A percentile compares a stretch with the other conserved stretches of the same genome.
These are phyloP conservation scores for Cladosporium colombiae DNA, from an alignment of 2,329 filamentous ascomycete genomes.

Conservation along the genomic window DNA sequence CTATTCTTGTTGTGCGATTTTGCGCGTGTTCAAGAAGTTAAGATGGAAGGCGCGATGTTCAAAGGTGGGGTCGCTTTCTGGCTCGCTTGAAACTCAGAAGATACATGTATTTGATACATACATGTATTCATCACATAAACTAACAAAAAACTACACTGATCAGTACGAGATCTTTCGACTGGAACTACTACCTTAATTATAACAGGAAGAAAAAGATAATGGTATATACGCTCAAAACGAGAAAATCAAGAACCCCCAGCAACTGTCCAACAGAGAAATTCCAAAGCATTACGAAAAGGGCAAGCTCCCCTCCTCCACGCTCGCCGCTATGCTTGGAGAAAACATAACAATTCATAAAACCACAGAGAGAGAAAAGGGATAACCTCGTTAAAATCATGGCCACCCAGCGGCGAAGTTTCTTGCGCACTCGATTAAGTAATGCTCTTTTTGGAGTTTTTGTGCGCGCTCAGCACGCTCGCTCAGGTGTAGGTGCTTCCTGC, in stretches of 20 bases:
- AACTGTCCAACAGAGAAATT: background rate
- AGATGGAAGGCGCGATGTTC: background rate
- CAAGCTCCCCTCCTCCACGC: background rate
- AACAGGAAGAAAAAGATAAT: constrained; percentile 2
- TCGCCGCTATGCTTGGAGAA: constrained; percentile 18
- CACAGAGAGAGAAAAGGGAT: constrained; percentile 3
- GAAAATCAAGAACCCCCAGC: background rate
- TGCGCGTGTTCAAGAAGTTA: background rate
- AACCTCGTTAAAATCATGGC: constrained; percentile 12
- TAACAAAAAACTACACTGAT: background rate
- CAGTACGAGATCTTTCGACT: background rate
- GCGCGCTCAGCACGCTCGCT: background rate
- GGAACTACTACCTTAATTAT: constrained; percentile 9
- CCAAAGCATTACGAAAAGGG: constrained; percentile 11
- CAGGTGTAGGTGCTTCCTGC: constrained; percentile 43
- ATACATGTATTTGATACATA: background rate
- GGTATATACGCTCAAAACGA: constrained; percentile 16
- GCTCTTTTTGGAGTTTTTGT: background rate
- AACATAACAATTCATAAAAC: constrained; percentile 1
- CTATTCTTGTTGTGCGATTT: background rate
- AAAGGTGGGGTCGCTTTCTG: background rate
- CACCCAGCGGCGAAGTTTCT: background rate
- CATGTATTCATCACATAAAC: background rate
- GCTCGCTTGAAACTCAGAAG: background rate
- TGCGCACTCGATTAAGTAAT: background rate